Percentiles rank a stretch among this genome's conserved stretches.
Conservation (phyloP, 2,329 filamentous ascomycete genomes). For the Fusarium austroafricanum region DNA sequence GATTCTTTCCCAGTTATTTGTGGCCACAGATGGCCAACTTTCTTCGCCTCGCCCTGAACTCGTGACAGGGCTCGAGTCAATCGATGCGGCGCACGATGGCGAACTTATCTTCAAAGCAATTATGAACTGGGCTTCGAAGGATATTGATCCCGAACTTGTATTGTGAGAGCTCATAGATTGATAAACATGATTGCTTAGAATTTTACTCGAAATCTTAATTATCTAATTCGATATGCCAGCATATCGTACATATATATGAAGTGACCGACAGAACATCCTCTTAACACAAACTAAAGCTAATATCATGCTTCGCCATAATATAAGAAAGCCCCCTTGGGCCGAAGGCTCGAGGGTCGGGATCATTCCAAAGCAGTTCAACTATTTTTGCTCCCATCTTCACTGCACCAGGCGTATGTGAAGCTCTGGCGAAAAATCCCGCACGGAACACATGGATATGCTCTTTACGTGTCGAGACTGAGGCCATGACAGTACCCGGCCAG, state of each 20-base stretch:
- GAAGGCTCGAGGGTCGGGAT: conserved; percentile 1
- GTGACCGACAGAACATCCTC: too few relatives aligned
- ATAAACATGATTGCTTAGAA: too few relatives aligned
- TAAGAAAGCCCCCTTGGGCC: conserved; percentile 4
- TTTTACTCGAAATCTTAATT: too few relatives aligned
- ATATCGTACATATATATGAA: too few relatives aligned
- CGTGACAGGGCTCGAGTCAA: not conserved
- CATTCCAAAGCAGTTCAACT: conserved; percentile 2
- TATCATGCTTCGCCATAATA: conserved; percentile 15
- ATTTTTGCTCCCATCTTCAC: conserved; percentile 4
- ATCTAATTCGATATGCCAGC: too few relatives aligned
- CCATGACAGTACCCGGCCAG: conserved; percentile 14
- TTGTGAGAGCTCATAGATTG: too few relatives aligned
- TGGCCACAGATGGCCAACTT: not conserved
- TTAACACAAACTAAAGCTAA: conserved; percentile 6
- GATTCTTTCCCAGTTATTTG: not conserved
- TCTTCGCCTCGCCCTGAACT: not conserved
- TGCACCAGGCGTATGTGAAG: not conserved
- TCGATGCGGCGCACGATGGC: not conserved
- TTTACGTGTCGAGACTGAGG: not conserved
- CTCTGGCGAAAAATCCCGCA: not conserved
- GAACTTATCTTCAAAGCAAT: not conserved
- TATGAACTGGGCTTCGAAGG: not conserved
- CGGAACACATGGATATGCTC: not conserved
- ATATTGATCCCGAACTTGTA: too few relatives aligned